Percentiles rank a stretch among this genome's conserved stretches.
Conservation (phyloP, 1,284 basidiomycete genomes). For the Termitomyces sp. region DNA sequence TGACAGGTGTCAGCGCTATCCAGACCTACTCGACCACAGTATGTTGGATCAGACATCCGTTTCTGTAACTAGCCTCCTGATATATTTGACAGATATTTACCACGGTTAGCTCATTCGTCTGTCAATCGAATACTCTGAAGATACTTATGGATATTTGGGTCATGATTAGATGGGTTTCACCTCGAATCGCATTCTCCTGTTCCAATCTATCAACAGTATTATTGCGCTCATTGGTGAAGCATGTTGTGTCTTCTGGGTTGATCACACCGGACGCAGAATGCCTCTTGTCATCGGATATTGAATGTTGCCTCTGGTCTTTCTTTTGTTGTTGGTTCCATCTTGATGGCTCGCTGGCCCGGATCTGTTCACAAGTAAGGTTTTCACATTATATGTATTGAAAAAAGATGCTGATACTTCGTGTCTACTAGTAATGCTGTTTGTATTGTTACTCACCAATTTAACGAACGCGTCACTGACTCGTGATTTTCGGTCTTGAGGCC, state of each 20-base stretch:
- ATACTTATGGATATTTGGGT: not conserved
- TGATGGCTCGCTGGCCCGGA: conserved; percentile 48
- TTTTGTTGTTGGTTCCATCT: conserved; percentile 47
- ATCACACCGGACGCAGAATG: conserved; percentile 47
- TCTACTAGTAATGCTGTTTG: conserved; percentile 31
- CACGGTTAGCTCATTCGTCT: conserved; percentile 18
- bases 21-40: conserved; percentile 40
- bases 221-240: conserved; percentile 56
- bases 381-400: not conserved
- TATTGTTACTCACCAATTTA: not conserved
- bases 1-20: conserved; percentile 41
- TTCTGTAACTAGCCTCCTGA: not conserved
- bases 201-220: conserved; percentile 59
- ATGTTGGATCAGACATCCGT: conserved; percentile 1
- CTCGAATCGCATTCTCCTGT: conserved; percentile 49
- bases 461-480: not conserved
- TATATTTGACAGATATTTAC: conserved; percentile 25
- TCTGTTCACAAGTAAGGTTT: conserved; percentile 37
- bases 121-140: not conserved
- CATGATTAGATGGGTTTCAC: conserved; percentile 39
- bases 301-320: conserved; percentile 50
- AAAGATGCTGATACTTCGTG: not conserved
- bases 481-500: not conserved
- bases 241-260: conserved; percentile 53
- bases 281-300: conserved; percentile 53